A percentile compares a stretch with the other conserved stretches of the same genome.
These are phyloP conservation scores for Fusarium coffeatum DNA, from an alignment of 2,329 filamentous ascomycete species.

Conservation along the genomic window DNA sequence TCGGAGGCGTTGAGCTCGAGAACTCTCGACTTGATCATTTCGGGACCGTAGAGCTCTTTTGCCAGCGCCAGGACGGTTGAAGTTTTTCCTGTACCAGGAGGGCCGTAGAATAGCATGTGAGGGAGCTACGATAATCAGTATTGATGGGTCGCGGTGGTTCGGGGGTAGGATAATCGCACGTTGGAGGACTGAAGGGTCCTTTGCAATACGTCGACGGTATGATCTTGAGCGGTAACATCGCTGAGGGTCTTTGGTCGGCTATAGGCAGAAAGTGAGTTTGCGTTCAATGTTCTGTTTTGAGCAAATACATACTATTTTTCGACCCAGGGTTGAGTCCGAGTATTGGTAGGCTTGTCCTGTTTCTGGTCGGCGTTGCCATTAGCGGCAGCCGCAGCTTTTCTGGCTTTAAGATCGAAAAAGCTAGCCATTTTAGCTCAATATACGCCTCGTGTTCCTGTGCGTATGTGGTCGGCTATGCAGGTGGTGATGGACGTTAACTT, in stretches of 20 bases:
- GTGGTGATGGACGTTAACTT: background rate
- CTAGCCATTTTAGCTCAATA: constrained; percentile 71
- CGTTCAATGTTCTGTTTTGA: background rate
- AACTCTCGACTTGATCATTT: constrained; percentile 92
- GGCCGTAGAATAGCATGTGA: constrained; percentile 99
- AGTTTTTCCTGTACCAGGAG: constrained; percentile 97
- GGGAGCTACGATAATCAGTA: constrained; percentile 68
- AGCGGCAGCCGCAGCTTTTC: constrained; percentile 80
- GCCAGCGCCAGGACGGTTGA: constrained; percentile 96
- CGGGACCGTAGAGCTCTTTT: constrained; percentile 96
- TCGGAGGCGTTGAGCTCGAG: constrained; percentile 99
- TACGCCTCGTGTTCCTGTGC: background rate
- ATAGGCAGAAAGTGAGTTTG: constrained; percentile 16
- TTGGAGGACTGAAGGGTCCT: constrained; percentile 95
- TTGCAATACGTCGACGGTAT: constrained; percentile 92
- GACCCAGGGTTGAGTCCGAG: constrained; percentile 88
- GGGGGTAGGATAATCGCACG: constrained; percentile 58
- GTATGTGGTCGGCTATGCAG: background rate
- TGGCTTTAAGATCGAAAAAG: constrained; percentile 96
- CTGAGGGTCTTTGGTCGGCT: constrained; percentile 93
- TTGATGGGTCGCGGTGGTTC: background rate
- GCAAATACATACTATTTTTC: constrained; percentile 86
- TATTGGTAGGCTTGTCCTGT: constrained; percentile 68
- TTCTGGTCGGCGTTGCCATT: constrained; percentile 74
- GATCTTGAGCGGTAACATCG: constrained; percentile 97